phyloP scores from a whole-genome alignment of 1,284 basidiomycete genomes.

The Jaminaea rosea region DNA sequence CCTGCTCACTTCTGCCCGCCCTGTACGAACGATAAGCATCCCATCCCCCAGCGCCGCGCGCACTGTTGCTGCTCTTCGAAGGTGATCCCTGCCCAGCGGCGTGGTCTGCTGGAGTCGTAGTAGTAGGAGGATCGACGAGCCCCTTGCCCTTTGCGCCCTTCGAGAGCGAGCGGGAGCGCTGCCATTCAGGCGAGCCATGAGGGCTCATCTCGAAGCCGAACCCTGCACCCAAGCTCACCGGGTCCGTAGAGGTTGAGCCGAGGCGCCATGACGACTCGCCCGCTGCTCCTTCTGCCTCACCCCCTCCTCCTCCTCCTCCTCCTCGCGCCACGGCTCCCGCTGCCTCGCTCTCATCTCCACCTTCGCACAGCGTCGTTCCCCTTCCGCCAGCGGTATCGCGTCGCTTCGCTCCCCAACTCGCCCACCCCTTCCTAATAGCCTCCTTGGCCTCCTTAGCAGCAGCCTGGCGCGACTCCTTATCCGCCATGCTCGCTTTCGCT shows the following conservation, averaged over 20 bases:
- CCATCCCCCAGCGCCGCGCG: too few species aligned
- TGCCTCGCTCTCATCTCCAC: conserved; percentile 25
- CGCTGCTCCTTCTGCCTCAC: conserved; percentile 16
- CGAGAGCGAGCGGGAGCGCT: background rate
- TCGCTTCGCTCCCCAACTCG: conserved; percentile 32
- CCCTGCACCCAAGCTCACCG: conserved; percentile 10
- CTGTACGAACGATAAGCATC: conserved; percentile 9
- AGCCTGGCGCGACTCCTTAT: conserved; percentile 37
- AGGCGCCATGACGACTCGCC: background rate
- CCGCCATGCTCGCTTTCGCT: conserved; percentile 40
- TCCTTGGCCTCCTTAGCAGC: conserved; percentile 41
- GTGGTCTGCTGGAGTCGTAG: background rate
- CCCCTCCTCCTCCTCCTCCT: conserved; percentile 38
- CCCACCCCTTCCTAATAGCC: conserved; percentile 39
- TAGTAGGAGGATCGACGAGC: background rate
- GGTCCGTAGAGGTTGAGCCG: conserved; percentile 3
- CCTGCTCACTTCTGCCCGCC: background rate
- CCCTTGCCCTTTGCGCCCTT: background rate
- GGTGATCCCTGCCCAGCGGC: background rate
- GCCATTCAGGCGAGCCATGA: conserved; percentile 1
- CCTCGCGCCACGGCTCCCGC: conserved; percentile 39
- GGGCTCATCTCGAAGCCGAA: conserved; percentile 7
- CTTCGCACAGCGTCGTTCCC: conserved; percentile 40
- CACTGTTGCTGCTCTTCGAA: background rate
- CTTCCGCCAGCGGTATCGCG: conserved; percentile 7